phyloP scores from a whole-genome alignment of 1,284 basidiomycete species.

The Leccinum cinnamomeum region DNA sequence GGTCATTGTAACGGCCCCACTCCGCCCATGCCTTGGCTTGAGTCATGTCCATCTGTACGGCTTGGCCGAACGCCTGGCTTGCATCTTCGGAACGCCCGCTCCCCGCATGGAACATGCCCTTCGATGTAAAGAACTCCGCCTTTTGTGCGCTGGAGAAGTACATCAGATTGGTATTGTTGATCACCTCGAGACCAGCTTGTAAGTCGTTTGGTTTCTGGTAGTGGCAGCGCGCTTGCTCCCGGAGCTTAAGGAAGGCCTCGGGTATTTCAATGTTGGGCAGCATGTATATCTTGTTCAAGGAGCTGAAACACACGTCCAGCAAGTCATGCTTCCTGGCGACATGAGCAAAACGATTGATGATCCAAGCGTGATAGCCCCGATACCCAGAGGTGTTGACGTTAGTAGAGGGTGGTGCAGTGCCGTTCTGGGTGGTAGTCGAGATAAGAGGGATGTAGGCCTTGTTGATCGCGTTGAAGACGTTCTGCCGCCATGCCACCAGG shows the following conservation, averaged over 20 bases:
- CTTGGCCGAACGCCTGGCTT: constrained; percentile 90
- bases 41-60: constrained; percentile 93
- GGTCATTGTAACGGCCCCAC: constrained; percentile 96
- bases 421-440: constrained; percentile 48
- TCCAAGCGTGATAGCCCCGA: constrained; percentile 99
- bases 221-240: constrained; percentile 99
- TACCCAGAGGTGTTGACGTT: constrained; percentile 89
- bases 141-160: constrained; percentile 96
- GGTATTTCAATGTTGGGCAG: constrained; percentile 99
- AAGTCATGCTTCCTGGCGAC: constrained; percentile 97
- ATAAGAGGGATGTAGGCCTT: constrained; percentile 95
- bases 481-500: constrained; percentile 97
- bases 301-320: constrained; percentile 93
- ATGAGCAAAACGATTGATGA: constrained; percentile 99
- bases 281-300: constrained; percentile 97
- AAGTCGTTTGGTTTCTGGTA: constrained; percentile 96
- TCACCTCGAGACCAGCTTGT: constrained; percentile 93
- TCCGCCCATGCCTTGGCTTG: constrained; percentile 99
- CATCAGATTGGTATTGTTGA: constrained; percentile 99
- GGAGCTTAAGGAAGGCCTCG: constrained; percentile 97
- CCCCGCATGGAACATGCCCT: constrained; percentile 97
- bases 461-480: constrained; percentile 93
- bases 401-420: constrained; percentile 48
- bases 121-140: constrained; percentile 99
- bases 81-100: constrained; percentile 90